Conservation (phyloP, 2,329 filamentous ascomycete species). For the Aspergillus uvarum region DNA sequence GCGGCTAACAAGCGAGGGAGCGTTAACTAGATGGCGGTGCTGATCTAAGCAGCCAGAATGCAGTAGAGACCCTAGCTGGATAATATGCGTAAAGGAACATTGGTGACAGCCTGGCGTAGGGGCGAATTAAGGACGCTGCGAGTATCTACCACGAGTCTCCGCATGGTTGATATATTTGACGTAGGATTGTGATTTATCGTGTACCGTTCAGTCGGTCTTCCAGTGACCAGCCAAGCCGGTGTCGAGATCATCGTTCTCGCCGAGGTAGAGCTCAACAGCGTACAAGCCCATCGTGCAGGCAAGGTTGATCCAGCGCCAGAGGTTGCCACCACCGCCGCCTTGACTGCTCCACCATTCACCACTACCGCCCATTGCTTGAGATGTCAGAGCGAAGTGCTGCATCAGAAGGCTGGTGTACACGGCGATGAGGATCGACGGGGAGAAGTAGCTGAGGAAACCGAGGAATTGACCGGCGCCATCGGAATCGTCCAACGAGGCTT, state of each 20-base stretch:
- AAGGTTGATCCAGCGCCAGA: slow-evolving; percentile 92
- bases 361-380: slow-evolving; percentile 58
- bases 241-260: slow-evolving; percentile 70
- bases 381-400: slow-evolving; percentile 85
- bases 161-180: not conserved
- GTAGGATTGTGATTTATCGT: not conserved
- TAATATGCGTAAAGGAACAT: not conserved
- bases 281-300: slow-evolving; percentile 87
- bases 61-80: not conserved
- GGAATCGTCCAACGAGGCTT: slow-evolving; percentile 79
- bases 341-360: slow-evolving; percentile 81
- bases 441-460: slow-evolving; percentile 88
- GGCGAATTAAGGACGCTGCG: not conserved
- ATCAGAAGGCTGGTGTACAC: slow-evolving; percentile 94
- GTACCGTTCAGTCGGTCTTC: slow-evolving; percentile 75
- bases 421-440: slow-evolving; percentile 87
- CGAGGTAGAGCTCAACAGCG: slow-evolving; percentile 83
- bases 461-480: slow-evolving; percentile 79
- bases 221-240: slow-evolving; percentile 73
- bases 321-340: slow-evolving; percentile 78
- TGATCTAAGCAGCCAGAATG: not conserved
- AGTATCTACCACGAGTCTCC: not conserved
- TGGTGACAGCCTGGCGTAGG: not conserved
- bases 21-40: not conserved
- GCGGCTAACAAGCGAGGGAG: not conserved